Conservation (phyloP, 495 filamentous ascomycete species). For the Penicillium salamii region DNA sequence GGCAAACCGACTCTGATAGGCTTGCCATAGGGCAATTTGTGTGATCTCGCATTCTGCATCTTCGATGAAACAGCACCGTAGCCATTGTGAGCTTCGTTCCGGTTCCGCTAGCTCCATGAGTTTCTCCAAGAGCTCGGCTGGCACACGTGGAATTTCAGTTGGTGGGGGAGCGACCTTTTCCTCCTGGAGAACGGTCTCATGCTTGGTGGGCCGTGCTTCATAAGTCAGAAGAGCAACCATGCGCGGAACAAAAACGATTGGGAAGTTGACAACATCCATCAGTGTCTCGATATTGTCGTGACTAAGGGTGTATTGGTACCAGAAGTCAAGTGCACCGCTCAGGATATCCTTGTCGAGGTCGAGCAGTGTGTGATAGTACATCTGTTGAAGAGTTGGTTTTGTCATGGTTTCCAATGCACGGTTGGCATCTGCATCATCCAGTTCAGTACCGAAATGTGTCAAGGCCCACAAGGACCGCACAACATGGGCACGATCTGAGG, state of each 20-base stretch:
- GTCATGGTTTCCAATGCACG: slow-evolving; percentile 69
- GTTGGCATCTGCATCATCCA: slow-evolving; percentile 67
- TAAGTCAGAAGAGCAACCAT: slow-evolving; percentile 73
- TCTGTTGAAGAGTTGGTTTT: slow-evolving; percentile 56
- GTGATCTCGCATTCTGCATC: slow-evolving; percentile 82
- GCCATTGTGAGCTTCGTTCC: slow-evolving; percentile 83
- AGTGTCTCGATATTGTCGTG: slow-evolving; percentile 78
- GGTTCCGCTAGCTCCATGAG: slow-evolving; percentile 77
- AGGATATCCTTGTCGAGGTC: slow-evolving; percentile 85
- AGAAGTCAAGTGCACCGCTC: slow-evolving; percentile 83
- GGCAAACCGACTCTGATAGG: slow-evolving; percentile 83
- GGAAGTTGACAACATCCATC: slow-evolving; percentile 58
- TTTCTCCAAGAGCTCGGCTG: slow-evolving; percentile 71
- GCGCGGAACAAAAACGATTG: slow-evolving; percentile 65
- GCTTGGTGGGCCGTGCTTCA: slow-evolving; percentile 48
- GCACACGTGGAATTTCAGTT: slow-evolving; percentile 69
- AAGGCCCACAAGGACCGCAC: slow-evolving; percentile 79
- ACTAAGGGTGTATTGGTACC: slow-evolving; percentile 90
- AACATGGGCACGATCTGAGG: slow-evolving; percentile 80
- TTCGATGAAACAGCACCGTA: slow-evolving; percentile 68
- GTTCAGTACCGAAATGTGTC: slow-evolving; percentile 80
- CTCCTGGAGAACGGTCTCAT: slow-evolving; percentile 42
- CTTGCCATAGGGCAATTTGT: slow-evolving; percentile 94
- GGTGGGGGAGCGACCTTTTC: slow-evolving; percentile 48
- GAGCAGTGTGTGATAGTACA: slow-evolving; percentile 77